These are phyloP conservation scores for Moricandia moricandioides DNA, from an alignment of 345 rosid genomes.

Conservation along the genomic window DNA sequence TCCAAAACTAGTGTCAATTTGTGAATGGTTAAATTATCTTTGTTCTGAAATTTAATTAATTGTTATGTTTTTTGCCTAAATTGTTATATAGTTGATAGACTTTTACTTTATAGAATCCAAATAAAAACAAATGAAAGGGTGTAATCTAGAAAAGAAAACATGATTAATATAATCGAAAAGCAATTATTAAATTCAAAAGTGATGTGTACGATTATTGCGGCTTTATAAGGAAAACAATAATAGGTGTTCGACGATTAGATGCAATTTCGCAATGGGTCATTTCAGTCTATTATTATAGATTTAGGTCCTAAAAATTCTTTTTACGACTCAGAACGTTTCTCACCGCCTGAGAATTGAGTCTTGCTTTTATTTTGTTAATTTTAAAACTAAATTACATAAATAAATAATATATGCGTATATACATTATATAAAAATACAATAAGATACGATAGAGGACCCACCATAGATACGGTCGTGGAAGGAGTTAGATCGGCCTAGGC, in stretches of 20 bases:
- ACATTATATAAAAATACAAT: neutral
- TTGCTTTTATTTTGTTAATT: neutral
- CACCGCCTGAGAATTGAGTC: slow-evolving; percentile 15
- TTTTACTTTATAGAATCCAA: neutral
- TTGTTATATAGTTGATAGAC: too few relatives aligned
- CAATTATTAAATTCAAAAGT: slow-evolving; percentile 4
- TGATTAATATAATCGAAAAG: neutral
- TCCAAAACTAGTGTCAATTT: too few relatives aligned
- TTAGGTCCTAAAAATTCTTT: slow-evolving; percentile 6
- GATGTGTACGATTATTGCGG: slow-evolving; percentile 6
- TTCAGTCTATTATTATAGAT: neutral
- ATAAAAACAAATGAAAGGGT: slow-evolving; percentile 9
- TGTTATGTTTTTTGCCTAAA: too few relatives aligned
- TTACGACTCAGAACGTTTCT: slow-evolving; percentile 3
- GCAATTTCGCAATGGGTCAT: slow-evolving; percentile 19
- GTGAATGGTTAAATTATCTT: too few relatives aligned
- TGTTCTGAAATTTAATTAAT: too few relatives aligned
- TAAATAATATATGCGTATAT: neutral
- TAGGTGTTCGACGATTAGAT: slow-evolving; percentile 18
- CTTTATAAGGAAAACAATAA: neutral
- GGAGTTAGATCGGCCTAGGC: slow-evolving; percentile 46
- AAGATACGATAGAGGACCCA: slow-evolving; percentile 43
- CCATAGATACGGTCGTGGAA: slow-evolving; percentile 60
- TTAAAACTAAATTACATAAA: neutral
- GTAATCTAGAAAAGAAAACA: slow-evolving; percentile 2